Conservation (phyloP, 495 filamentous ascomycete species). For the Lepraria neglecta region DNA sequence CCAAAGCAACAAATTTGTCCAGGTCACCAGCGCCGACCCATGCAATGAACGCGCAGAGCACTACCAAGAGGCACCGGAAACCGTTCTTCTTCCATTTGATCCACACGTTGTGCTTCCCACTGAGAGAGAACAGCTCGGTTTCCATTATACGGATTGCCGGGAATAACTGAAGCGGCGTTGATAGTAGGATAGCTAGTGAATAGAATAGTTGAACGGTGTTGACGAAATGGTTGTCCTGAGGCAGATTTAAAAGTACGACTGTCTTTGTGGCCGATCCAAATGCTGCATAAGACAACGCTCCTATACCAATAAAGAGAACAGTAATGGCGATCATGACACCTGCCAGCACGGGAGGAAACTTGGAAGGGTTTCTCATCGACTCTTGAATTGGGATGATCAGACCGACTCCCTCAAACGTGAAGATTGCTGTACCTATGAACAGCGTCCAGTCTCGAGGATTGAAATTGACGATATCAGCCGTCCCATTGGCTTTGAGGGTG, state of each 20-base stretch:
- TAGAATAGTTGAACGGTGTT: constrained; percentile 95
- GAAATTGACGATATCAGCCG: constrained; percentile 79
- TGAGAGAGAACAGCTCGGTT: constrained; percentile 65
- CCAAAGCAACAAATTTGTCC: constrained; percentile 93
- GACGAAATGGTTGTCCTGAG: constrained; percentile 92
- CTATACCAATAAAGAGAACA: constrained; percentile 81
- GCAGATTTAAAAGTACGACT: constrained; percentile 89
- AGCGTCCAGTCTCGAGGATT: constrained; percentile 87
- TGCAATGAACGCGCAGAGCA: constrained; percentile 75
- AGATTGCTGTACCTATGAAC: constrained; percentile 97
- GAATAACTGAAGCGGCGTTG: constrained; percentile 92
- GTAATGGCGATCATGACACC: constrained; percentile 92
- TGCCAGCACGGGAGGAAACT: constrained; percentile 81
- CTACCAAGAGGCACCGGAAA: constrained; percentile 87
- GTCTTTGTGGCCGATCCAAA: constrained; percentile 94
- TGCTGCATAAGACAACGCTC: constrained; percentile 89
- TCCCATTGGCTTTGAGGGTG: constrained; percentile 66
- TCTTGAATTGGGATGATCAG: constrained; percentile 99
- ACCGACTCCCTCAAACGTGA: constrained; percentile 96
- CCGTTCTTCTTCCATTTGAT: constrained; percentile 99
- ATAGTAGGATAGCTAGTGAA: constrained; percentile 85
- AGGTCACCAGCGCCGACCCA: constrained; percentile 90
- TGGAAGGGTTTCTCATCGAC: constrained; percentile 81
- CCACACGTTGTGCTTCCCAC: constrained; percentile 88
- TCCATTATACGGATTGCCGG: constrained; percentile 80